Evolutionary conservation across 2,329 filamentous ascomycete species (phyloP).

Genomic region (Ascochyta rabiei): DNA sequence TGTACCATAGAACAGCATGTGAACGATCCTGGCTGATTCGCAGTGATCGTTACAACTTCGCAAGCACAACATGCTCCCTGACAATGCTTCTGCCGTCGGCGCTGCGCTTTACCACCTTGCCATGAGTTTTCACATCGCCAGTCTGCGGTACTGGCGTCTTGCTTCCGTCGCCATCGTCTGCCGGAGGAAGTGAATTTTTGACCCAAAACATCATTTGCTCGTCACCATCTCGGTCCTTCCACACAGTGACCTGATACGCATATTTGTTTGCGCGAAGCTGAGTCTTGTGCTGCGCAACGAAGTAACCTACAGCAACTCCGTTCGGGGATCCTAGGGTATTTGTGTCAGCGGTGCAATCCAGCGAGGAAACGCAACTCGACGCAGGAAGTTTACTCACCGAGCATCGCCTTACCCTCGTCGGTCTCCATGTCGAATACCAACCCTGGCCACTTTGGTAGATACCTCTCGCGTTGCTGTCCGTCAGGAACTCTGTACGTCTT

Average conservation of each 20-base stretch:
- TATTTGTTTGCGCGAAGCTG: conserved; percentile 16
- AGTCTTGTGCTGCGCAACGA: conserved; percentile 18
- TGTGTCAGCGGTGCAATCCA: background rate
- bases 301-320: conserved; percentile 8
- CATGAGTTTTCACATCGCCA: background rate
- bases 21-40: background rate
- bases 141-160: background rate
- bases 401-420: conserved; percentile 13
- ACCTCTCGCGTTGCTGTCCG: background rate
- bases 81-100: background rate
- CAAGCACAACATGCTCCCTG: conserved; percentile 1
- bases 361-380: background rate
- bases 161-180: background rate
- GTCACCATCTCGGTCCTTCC: background rate
- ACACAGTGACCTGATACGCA: conserved; percentile 18
- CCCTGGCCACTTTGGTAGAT: conserved; percentile 7
- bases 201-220: conserved; percentile 18
- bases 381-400: conserved; percentile 8
- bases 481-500: background rate
- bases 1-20: background rate
- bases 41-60: background rate
- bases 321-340: background rate
- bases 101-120: background rate
- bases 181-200: conserved; percentile 2
- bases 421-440: background rate